Base-by-base conservation (phyloP, 345 rosid species). In the Pugionium dolabratum region DNA sequence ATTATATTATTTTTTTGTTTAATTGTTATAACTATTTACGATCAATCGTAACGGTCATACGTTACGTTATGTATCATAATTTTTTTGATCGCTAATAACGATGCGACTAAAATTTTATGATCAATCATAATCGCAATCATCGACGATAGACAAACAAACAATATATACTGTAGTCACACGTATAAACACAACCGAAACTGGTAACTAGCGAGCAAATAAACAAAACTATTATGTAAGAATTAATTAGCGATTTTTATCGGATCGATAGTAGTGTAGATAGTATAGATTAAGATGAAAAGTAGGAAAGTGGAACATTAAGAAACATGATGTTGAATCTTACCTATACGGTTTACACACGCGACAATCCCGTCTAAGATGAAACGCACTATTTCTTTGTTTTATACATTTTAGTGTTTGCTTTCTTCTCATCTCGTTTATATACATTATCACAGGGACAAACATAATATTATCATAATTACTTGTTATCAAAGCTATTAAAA, bases 281-380 rank as follows among this genome's bases (percentile, higher is more conserved):
- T 69, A 7, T 4, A 28, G 66, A 70, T 70, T 40, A 70, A 43
- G 45, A 42, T 28, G 66, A 27, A 69, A 60, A 60, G 61, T 70
- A 61, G 54, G 25, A 10, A 61, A 53, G 74, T 70, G 75, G 75
- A 47, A 55, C 32, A 56, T 54, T 36, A 62, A 54, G 55, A 55
- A 71, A 47, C 58, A 62, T 62, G 60, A 65, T 65, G 41, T 33
- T 64, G 54, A 72, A 64, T 72, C 60, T 64, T 72, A 72, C 76
- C 71, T 72, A 72, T 64, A 49, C 47, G 70, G 54, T 60, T 51
- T 35, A 60, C 61, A 60, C 76, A 72, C 65, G 66, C 65, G 64
- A 72, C 53, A 62, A 34, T 71, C 63, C 34, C 43, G 48, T 62
- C 59, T 41, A 57, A 65, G 71, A 58, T 58, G 43, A 57, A 65